phyloP scores from a whole-genome alignment of 2,329 filamentous ascomycete genomes.

The Xylariaceae sp. region DNA sequence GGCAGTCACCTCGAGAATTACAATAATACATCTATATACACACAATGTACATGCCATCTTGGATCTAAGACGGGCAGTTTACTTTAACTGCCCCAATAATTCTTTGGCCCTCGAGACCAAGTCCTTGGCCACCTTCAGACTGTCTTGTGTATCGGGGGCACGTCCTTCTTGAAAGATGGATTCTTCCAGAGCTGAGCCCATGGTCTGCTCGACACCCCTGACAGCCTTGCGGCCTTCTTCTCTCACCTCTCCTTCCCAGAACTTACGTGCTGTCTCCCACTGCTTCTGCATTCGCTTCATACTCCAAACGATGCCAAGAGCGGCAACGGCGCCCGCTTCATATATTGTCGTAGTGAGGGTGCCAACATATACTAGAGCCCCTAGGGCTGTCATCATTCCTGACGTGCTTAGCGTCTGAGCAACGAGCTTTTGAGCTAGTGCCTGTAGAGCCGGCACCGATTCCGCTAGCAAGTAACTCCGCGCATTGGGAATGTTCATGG shows the following conservation, averaged over 20 bases:
- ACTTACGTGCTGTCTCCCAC: slow-evolving; percentile 55
- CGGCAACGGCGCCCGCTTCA: slow-evolving; percentile 57
- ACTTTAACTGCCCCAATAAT: slow-evolving; percentile 44
- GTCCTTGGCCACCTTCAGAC: slow-evolving; percentile 38
- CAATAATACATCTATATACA: slow-evolving; percentile 14
- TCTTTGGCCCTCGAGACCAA: slow-evolving; percentile 46
- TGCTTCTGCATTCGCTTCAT: slow-evolving; percentile 54
- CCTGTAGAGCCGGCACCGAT: slow-evolving; percentile 65
- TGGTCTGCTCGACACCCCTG: slow-evolving; percentile 48
- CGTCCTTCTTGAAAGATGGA: slow-evolving; percentile 20
- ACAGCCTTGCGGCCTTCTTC: slow-evolving; percentile 62
- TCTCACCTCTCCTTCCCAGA: slow-evolving; percentile 62
- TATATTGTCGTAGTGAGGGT: slow-evolving; percentile 49
- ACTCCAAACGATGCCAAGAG: slow-evolving; percentile 55
- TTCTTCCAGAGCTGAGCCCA: slow-evolving; percentile 42
- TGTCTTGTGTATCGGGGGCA: slow-evolving; percentile 18
- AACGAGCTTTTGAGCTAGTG: slow-evolving; percentile 67
- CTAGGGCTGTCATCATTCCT: slow-evolving; percentile 51
- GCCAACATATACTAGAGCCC: slow-evolving; percentile 52
- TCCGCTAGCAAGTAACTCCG: slow-evolving; percentile 61
- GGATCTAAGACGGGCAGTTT: slow-evolving; percentile 14
- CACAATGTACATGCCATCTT: slow-evolving; percentile 7
- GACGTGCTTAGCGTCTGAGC: slow-evolving; percentile 70
- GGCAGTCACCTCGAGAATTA: neutral
- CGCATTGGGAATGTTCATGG: slow-evolving; percentile 64